Evolutionary conservation across 129 eudicot species (phyloP).

Genomic region (Centrapalus pauciflorus): DNA sequence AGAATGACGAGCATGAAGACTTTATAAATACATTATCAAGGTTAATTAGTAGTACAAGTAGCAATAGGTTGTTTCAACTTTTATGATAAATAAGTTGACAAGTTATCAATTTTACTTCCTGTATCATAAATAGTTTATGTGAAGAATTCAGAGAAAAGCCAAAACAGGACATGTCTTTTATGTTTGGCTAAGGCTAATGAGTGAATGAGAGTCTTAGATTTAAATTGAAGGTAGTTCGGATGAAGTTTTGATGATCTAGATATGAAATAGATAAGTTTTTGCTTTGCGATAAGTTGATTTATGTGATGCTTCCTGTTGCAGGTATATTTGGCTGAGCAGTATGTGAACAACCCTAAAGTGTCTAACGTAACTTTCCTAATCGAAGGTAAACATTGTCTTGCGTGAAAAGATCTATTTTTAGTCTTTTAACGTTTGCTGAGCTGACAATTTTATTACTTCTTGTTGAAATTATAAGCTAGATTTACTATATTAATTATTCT

Average conservation of each 20-base stretch:
- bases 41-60: too few relatives aligned
- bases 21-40: too few relatives aligned
- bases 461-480: too few relatives aligned
- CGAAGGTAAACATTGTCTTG: constrained; percentile 36
- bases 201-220: neutral
- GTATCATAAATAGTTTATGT: too few relatives aligned
- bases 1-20: too few relatives aligned
- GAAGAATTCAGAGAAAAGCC: too few relatives aligned
- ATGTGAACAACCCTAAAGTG: constrained; percentile 65
- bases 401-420: neutral
- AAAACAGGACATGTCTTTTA: neutral
- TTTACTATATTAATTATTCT: too few relatives aligned
- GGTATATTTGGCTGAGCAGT: constrained; percentile 86
- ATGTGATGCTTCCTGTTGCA: constrained; percentile 24
- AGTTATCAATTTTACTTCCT: too few relatives aligned
- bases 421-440: neutral
- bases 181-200: neutral
- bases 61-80: too few relatives aligned
- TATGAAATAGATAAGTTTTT: neutral
- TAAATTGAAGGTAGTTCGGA: neutral
- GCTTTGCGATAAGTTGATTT: neutral
- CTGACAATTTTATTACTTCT: neutral
- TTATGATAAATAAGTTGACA: too few relatives aligned
- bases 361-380: constrained; percentile 77
- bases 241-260: neutral